Percentiles rank a stretch among this genome's conserved stretches.
Conservation (phyloP, 2,329 filamentous ascomycete species). For the Xylariaceae sp. region DNA sequence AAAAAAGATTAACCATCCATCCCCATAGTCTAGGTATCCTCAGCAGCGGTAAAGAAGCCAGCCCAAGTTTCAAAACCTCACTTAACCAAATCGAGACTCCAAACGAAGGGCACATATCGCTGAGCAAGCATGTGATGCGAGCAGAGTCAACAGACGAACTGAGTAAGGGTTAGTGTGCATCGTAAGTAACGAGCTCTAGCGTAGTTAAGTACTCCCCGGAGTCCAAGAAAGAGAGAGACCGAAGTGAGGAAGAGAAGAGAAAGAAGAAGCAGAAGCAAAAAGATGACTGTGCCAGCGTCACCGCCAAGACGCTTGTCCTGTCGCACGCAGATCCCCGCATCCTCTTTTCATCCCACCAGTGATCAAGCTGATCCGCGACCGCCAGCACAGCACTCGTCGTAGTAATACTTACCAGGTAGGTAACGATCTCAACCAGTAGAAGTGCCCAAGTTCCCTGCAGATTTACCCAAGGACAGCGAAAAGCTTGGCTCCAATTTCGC, state of each 20-base stretch:
- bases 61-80: too few species aligned
- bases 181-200: too few species aligned
- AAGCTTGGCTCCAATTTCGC: background rate
- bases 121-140: background rate
- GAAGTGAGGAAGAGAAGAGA: too few species aligned
- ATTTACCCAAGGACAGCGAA: background rate
- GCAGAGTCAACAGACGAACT: background rate
- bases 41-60: background rate
- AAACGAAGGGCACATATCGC: background rate
- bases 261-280: background rate
- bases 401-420: background rate
- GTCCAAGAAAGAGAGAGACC: too few species aligned
- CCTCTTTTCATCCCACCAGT: background rate
- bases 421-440: too few species aligned
- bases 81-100: background rate
- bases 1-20: background rate
- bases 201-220: too few species aligned
- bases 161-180: too few species aligned
- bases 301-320: background rate
- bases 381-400: background rate
- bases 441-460: background rate
- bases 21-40: background rate
- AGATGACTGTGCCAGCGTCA: slow-evolving; percentile 1
- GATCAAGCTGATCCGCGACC: background rate
- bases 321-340: background rate